Percentiles rank a stretch among this genome's conserved stretches.
Evolutionary conservation across 805 yeast genomes (phyloP).

Genomic region (Starmerella stellata): DNA sequence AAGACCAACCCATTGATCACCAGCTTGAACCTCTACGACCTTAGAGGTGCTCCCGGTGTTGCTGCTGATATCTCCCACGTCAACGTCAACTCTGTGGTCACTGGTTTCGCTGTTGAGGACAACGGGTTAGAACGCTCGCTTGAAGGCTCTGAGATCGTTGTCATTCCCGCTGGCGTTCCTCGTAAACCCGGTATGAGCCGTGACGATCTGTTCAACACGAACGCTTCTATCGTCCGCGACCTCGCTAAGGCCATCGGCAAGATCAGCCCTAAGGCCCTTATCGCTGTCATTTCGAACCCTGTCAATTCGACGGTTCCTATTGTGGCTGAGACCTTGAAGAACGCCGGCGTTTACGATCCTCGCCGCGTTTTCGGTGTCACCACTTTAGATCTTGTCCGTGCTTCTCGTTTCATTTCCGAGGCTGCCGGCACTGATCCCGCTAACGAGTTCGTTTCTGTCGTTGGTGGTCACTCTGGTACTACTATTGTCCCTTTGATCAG

Average conservation of each 20-base stretch:
- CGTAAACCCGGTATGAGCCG: conserved; percentile 99
- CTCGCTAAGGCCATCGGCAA: conserved; percentile 75
- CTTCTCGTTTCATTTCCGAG: conserved; percentile 69
- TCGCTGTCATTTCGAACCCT: conserved; percentile 78
- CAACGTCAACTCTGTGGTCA: conserved; percentile 78
- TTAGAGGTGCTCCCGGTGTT: conserved; percentile 87
- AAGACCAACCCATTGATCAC: conserved; percentile 81
- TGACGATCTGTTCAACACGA: conserved; percentile 90
- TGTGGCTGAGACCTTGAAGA: conserved; percentile 79
- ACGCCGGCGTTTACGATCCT: conserved; percentile 76
- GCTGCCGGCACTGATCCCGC: conserved; percentile 56
- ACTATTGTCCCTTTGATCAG: conserved; percentile 88
- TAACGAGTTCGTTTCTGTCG: conserved; percentile 63
- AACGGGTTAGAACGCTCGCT: conserved; percentile 53
- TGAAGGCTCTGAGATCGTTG: conserved; percentile 53
- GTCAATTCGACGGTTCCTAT: conserved; percentile 96
- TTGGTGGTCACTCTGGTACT: conserved; percentile 95
- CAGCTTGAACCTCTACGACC: conserved; percentile 68
- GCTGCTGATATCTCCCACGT: conserved; percentile 91
- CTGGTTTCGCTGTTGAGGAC: conserved; percentile 72
- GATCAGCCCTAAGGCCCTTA: conserved; percentile 64
- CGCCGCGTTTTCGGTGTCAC: conserved; percentile 89
- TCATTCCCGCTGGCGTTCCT: conserved; percentile 96
- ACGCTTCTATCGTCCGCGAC: conserved; percentile 87
- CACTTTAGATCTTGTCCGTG: conserved; percentile 79